phyloP scores from a whole-genome alignment of 768 basidiomycete species.

The Leucocoprinus leucothites region DNA sequence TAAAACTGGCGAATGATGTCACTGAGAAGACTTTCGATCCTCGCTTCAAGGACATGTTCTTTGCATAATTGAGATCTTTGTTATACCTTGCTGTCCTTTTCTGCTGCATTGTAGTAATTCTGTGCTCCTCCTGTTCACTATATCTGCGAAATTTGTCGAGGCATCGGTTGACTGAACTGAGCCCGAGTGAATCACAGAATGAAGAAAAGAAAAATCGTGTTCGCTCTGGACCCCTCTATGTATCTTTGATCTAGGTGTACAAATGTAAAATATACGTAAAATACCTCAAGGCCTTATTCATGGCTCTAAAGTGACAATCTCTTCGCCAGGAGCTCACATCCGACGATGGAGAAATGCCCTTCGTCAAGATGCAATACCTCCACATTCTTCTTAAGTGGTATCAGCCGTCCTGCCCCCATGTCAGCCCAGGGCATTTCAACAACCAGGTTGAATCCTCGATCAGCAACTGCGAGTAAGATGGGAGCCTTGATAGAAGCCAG shows the following conservation, averaged over 20 bases:
- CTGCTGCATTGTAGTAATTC: too few relatives aligned
- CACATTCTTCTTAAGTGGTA: background rate
- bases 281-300: too few relatives aligned
- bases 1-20: conserved; percentile 59
- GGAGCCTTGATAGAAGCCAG: background rate
- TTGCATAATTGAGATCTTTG: background rate
- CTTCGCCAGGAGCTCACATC: background rate
- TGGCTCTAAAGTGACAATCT: background rate
- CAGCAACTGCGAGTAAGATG: background rate
- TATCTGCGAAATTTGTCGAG: too few relatives aligned
- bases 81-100: background rate
- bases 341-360: background rate
- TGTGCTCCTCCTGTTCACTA: too few relatives aligned
- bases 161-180: too few relatives aligned
- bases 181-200: too few relatives aligned
- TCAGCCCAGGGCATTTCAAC: background rate
- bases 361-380: conserved; percentile 1
- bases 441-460: background rate
- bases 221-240: too few relatives aligned
- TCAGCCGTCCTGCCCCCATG: background rate
- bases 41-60: conserved; percentile 31
- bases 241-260: too few relatives aligned
- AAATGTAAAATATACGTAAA: too few relatives aligned
- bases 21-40: conserved; percentile 60
- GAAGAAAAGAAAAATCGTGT: too few relatives aligned